Conservation (phyloP, 1,139 yeast genomes). For the Pichia sp. region DNA sequence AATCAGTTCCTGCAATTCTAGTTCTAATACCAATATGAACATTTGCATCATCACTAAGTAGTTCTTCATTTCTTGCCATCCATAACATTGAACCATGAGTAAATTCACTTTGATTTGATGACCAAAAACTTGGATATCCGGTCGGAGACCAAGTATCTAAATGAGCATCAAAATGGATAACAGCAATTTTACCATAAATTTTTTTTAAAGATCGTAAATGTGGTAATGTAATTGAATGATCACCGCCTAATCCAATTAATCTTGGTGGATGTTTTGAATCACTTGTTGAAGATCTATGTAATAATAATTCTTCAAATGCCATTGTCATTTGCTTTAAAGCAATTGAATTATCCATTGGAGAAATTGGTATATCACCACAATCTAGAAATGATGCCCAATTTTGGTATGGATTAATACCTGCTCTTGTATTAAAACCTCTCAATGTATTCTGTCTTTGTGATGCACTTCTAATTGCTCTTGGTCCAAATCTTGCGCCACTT, state of each 20-base stretch:
- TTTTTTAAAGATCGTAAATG: conserved; percentile 57
- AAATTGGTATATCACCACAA: conserved; percentile 77
- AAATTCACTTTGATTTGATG: conserved; percentile 53
- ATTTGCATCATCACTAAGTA: conserved; percentile 47
- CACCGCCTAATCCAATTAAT: conserved; percentile 69
- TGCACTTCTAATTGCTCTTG: conserved; percentile 65
- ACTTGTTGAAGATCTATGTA: conserved; percentile 25
- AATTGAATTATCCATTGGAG: conserved; percentile 68
- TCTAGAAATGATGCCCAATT: conserved; percentile 66
- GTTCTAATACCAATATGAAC: conserved; percentile 72
- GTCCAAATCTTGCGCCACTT: conserved; percentile 78
- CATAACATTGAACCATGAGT: conserved; percentile 81
- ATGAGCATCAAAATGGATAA: conserved; percentile 76
- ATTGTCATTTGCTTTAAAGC: conserved; percentile 67
- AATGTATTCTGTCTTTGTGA: conserved; percentile 64
- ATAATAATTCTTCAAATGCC: conserved; percentile 56
- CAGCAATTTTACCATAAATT: conserved; percentile 57
- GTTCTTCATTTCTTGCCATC: conserved; percentile 66
- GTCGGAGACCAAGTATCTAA: conserved; percentile 77
- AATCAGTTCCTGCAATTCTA: conserved; percentile 51
- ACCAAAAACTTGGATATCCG: conserved; percentile 64
- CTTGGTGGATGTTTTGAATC: conserved; percentile 42
- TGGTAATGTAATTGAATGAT: conserved; percentile 68
- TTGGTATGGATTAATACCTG: conserved; percentile 57
- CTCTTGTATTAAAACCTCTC: conserved; percentile 65